Conservation (phyloP, 1,139 yeast species). For the Hyphopichia khmerensis region DNA sequence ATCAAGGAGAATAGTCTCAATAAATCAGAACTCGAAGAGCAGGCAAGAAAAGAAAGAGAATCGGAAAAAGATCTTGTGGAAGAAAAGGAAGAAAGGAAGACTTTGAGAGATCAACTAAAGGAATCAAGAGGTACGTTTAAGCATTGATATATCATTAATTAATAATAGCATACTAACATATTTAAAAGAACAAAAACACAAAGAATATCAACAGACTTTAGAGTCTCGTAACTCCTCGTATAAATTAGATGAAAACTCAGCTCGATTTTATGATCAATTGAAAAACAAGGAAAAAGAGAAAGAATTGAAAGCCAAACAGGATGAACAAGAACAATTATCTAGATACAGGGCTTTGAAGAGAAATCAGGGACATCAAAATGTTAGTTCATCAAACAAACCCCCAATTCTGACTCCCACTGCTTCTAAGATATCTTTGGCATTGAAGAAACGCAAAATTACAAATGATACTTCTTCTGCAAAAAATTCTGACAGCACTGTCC, state of each 20-base stretch:
- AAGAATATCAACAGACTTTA: constrained; percentile 32
- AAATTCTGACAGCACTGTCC: too few relatives aligned
- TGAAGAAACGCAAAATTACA: neutral
- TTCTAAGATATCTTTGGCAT: neutral
- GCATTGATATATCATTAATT: too few relatives aligned
- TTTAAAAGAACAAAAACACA: constrained; percentile 22
- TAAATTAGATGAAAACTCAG: constrained; percentile 31
- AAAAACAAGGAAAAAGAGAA: constrained; percentile 14
- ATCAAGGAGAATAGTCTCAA: constrained; percentile 7
- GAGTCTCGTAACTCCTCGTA: constrained; percentile 39
- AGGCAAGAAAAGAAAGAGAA: neutral
- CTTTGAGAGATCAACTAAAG: constrained; percentile 36
- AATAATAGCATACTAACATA: constrained; percentile 3
- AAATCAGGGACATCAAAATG: neutral
- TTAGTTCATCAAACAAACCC: neutral
- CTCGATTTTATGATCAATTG: constrained; percentile 25
- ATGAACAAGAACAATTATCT: constrained; percentile 1
- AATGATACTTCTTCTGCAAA: too few relatives aligned
- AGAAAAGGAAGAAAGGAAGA: constrained; percentile 21
- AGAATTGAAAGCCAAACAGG: constrained; percentile 10
- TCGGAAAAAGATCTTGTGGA: constrained; percentile 6
- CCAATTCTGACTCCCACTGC: neutral
- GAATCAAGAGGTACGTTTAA: constrained; percentile 30
- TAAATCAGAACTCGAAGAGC: constrained; percentile 1
- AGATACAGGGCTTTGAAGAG: neutral